Evolutionary conservation across 352 stramenopile species (phyloP), one percentile per base, ranked within the genome.

Genomic region (Vaucheria bursata): DNA sequence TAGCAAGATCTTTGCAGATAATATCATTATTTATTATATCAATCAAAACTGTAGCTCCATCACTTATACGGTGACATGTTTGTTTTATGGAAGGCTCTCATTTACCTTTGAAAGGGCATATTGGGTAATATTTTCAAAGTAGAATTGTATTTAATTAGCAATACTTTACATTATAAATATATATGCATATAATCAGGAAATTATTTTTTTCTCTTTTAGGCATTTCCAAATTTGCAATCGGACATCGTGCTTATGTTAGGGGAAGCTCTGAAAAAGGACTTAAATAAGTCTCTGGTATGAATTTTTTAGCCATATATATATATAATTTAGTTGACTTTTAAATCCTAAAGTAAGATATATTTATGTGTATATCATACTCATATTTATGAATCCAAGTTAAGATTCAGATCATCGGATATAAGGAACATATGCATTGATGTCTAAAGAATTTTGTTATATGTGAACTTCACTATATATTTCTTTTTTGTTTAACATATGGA

Each of bases 191-290:
- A n/a, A n/a, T n/a, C n/a, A n/a, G n/a, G n/a, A n/a, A n/a, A n/a
- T n/a, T n/a, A n/a, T n/a, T n/a, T n/a, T n/a, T n/a, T n/a, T n/a
- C n/a, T n/a, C n/a, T n/a, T n/a, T n/a, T n/a, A n/a, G n/a, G n/a
- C n/a, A n/a, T 68, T 68, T 68, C 2, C 53, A 68, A 68, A 68
- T 7, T 7, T 68, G 2, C 53, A 7, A 7, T 2, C 53, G 53
- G 53, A 68, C 53, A 34, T 68, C 31, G 8, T 68, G 53, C 53
- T 68, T 2, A 68, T 68, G 53, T 34, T 68, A 2, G 53, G 53
- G 7, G 53, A 2, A 34, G 53, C 8, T 7, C 53, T 68, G 2
- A 68, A 68, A 34, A 7, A 7, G 53, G 2, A 7, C 6, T 31
- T 37, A 31, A 37, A 37, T 2, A 7, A 2, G 8, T 7, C 2